Evolutionary conservation across 1,284 basidiomycete species (phyloP).

Genomic region (Irpex sp.): DNA sequence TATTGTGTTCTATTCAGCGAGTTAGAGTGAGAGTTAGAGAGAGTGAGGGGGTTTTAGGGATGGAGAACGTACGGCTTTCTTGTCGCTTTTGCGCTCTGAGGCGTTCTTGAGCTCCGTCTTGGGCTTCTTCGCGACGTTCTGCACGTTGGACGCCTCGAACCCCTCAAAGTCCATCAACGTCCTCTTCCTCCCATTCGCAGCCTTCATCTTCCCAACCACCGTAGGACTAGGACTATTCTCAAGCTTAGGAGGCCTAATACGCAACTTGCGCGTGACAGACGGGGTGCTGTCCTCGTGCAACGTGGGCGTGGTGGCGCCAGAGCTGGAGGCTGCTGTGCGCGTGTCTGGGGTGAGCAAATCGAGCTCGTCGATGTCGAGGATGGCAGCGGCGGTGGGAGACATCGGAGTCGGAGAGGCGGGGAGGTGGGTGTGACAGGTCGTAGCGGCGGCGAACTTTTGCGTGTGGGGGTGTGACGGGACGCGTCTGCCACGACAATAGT

Average conservation of each 20-base stretch:
- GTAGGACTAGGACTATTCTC: not conserved
- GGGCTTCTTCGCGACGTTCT: conserved; percentile 7
- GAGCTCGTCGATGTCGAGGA: conserved; percentile 6
- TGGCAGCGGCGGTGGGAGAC: not conserved
- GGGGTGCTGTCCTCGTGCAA: not conserved
- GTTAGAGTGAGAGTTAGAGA: not conserved
- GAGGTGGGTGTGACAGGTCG: not conserved
- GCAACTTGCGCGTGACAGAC: not conserved
- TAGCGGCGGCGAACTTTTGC: not conserved
- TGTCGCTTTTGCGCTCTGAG: not conserved
- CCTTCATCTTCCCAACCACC: not conserved
- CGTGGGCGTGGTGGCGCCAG: conserved; percentile 5
- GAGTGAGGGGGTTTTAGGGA: too few species aligned
- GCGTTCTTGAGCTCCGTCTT: conserved; percentile 4
- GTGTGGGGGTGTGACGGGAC: not conserved
- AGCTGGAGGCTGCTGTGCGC: conserved; percentile 3
- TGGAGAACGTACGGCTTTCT: conserved; percentile 15
- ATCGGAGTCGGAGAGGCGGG: not conserved
- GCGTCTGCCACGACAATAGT: not conserved
- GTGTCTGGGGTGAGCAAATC: conserved; percentile 8
- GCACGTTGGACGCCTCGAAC: not conserved
- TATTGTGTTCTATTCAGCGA: conserved; percentile 14
- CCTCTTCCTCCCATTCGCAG: not conserved
- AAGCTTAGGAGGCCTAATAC: not conserved
- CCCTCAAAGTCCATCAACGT: not conserved